Evolutionary conservation across 257 asterid species (phyloP).

Genomic region (Scutellaria minor): DNA sequence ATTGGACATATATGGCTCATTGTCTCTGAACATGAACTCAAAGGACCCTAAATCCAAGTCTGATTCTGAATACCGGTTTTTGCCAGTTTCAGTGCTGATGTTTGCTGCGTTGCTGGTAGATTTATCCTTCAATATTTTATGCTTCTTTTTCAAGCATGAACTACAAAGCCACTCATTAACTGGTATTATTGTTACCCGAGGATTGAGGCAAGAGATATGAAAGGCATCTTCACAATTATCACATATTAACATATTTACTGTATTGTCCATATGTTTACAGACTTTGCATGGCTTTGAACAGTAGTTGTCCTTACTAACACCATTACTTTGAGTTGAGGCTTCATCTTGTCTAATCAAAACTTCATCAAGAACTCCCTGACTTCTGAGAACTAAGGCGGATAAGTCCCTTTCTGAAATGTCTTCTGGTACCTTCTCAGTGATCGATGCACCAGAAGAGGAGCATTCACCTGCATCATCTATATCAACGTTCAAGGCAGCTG

Average conservation of each 20-base stretch:
- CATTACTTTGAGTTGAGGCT: constrained; percentile 40
- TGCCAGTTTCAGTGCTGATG: constrained; percentile 40
- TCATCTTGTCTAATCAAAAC: constrained; percentile 30
- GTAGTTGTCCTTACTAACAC: constrained; percentile 39
- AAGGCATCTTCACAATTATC: constrained; percentile 80
- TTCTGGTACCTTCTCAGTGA: constrained; percentile 44
- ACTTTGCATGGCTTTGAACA: constrained; percentile 64
- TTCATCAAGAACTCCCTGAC: constrained; percentile 59
- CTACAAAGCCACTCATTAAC: constrained; percentile 78
- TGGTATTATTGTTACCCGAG: constrained; percentile 57
- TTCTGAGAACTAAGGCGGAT: constrained; percentile 66
- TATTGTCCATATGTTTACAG: constrained; percentile 54
- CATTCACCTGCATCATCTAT: constrained; percentile 65
- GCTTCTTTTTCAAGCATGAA: constrained; percentile 77
- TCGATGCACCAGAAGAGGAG: constrained; percentile 73
- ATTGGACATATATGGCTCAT: constrained; percentile 56
- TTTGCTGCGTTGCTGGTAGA: constrained; percentile 42
- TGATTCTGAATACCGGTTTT: constrained; percentile 38
- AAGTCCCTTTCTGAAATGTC: constrained; percentile 66
- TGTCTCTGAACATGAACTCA: constrained; percentile 62
- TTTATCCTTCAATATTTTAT: constrained; percentile 58
- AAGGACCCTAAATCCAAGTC: constrained; percentile 59
- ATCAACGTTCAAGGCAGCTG: constrained; percentile 50
- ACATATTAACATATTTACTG: constrained; percentile 69
- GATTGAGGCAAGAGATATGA: constrained; percentile 76